phyloP scores from a whole-genome alignment of 352 stramenopile species.

The Phytophthora melonis region DNA sequence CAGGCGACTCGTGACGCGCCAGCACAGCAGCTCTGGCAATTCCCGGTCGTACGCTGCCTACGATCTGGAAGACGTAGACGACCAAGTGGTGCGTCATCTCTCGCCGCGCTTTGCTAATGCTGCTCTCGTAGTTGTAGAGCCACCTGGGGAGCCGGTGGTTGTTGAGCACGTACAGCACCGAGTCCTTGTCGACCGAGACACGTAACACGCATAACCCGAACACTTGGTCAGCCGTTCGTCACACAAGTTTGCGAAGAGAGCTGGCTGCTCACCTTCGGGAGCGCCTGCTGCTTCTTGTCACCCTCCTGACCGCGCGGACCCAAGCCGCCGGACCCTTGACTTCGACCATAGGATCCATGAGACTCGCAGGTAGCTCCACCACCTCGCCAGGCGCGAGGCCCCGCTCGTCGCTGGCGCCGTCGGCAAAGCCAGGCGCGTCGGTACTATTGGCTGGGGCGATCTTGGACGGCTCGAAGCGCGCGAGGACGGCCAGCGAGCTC shows the following conservation, averaged over 20 bases:
- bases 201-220: not conserved
- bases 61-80: constrained; percentile 55
- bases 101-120: constrained; percentile 49
- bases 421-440: too few species aligned
- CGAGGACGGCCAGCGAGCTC: not conserved
- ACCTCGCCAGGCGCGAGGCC: not conserved
- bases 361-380: not conserved
- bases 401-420: too few species aligned
- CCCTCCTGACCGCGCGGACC: not conserved
- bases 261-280: not conserved
- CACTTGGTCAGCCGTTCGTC: not conserved
- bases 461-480: not conserved
- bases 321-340: too few species aligned
- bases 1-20: constrained; percentile 43
- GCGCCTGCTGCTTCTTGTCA: not conserved
- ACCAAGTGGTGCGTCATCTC: constrained; percentile 57
- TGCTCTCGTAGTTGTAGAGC: constrained; percentile 65
- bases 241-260: too few species aligned
- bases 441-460: too few species aligned
- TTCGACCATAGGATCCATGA: too few species aligned
- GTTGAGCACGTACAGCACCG: constrained; percentile 55
- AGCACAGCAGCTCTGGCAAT: constrained; percentile 39
- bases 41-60: too few species aligned
- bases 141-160: constrained; percentile 63
- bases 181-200: constrained; percentile 33